Evolutionary conservation across 108 stramenopile species (phyloP).

Genomic region (Cyclotella cryptica): DNA sequence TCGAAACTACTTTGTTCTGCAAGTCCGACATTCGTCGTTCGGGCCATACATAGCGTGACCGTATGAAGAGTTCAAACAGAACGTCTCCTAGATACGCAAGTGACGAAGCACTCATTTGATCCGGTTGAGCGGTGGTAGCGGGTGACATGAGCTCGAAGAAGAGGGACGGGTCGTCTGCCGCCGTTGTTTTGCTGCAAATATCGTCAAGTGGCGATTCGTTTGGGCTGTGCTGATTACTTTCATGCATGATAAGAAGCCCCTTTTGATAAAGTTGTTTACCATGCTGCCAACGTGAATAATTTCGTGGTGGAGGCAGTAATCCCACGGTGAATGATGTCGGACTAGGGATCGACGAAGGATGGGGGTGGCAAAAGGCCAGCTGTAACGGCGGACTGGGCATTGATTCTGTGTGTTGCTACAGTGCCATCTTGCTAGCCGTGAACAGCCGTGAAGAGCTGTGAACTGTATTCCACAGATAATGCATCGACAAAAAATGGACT

Average conservation of each 20-base stretch:
- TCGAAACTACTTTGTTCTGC: constrained; percentile 68
- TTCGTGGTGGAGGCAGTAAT: no score
- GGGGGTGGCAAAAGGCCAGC: no score
- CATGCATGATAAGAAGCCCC: not conserved
- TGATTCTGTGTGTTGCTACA: no score
- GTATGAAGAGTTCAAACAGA: constrained; percentile 80
- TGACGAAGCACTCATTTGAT: constrained; percentile 85
- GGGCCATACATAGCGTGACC: constrained; percentile 86
- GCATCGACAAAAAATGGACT: no score
- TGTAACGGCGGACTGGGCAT: no score
- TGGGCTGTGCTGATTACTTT: not conserved
- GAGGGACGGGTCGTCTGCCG: constrained; percentile 10
- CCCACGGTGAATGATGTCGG: no score
- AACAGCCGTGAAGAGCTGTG: no score
- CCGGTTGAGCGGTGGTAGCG: constrained; percentile 38
- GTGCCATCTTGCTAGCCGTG: no score
- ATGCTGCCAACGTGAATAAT: no score
- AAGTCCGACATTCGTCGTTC: constrained; percentile 72
- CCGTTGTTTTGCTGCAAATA: not conserved
- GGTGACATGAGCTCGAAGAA: constrained; percentile 51
- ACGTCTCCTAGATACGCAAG: constrained; percentile 88
- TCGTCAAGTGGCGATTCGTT: not conserved
- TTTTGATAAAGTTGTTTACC: no score
- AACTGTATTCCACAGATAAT: no score
- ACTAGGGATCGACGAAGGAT: no score